Evolutionary conservation across 2,329 filamentous ascomycete genomes (phyloP), one percentile per base, ranked within the genome.

Genomic region (Dothiorella sarmentorum): DNA sequence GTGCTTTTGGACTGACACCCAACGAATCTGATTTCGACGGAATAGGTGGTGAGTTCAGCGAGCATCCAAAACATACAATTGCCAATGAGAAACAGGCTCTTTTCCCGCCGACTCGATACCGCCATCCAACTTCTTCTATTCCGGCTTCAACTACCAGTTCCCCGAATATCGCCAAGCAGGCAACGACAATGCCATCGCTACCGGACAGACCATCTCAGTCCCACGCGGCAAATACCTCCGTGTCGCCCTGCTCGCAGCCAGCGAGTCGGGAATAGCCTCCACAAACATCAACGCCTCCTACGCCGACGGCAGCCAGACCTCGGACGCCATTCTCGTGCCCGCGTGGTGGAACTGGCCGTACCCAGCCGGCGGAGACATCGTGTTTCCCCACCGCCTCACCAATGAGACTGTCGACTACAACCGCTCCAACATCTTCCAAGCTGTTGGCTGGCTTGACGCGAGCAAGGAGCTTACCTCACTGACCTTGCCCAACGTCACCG

Each of bases 321-420:
- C 67, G n/a, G 65, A 63, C 15, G 63, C 70, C 2, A 58, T 75
- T 13, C 64, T 73, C 1, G 68, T 74, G 2, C 70, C 72, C 27
- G 71, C 73, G 6, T 75, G 69, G 67, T 74, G 69, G 68, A 68
- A 64, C 10, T 75, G 73, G 72, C 73, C 73, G 3, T 75, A 75
- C 63, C 74, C 73, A 1, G 71, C 72, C 51, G 73, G 73, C 3
- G 74, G 73, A 20, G 73, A 75, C 42, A 62, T 76, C 15, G 65
- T 75, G 15, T 74, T 76, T 47, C 72, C 74, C 2, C 72, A 71
- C 62, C 71, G 70, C 15, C 60, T 72, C n/a, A 73, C 68, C 0
- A 73, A 74, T 59, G 65, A 61, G 13, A 66, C 61, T 13, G 66
- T 71, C 2, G 71, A 75, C 57, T 75, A 68, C 63, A 76, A 76